Percentiles rank a stretch among this genome's conserved stretches.
Conservation (phyloP, 306 rosid species). For the Ammopiptanthus mongolicus region DNA sequence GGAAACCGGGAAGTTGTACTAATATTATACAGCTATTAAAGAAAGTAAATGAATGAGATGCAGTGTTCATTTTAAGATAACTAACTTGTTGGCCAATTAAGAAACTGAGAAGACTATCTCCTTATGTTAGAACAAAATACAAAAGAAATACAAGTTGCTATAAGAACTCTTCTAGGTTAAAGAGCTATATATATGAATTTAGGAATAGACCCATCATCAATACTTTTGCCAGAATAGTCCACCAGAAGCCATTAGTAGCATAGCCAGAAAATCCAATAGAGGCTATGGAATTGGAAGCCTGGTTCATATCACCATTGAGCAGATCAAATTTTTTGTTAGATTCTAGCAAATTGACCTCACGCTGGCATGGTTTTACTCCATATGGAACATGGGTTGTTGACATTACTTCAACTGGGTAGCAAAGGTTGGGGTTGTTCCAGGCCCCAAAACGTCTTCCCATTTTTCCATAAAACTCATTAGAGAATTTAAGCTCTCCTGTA, state of each 20-base stretch:
- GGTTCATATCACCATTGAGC: conserved; percentile 17
- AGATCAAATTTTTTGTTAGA: conserved; percentile 26
- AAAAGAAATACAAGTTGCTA: conserved; percentile 25
- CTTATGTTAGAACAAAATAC: conserved; percentile 16
- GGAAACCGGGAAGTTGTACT: neutral
- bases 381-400: conserved; percentile 43
- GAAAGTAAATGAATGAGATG: neutral
- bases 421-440: conserved; percentile 76
- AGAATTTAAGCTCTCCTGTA: conserved; percentile 62
- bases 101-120: conserved; percentile 15
- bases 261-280: conserved; percentile 45
- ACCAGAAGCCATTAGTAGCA: conserved; percentile 40
- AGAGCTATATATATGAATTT: conserved; percentile 15
- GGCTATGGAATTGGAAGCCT: conserved; percentile 23
- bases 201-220: conserved; percentile 29
- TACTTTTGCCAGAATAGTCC: conserved; percentile 28
- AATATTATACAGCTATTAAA: neutral
- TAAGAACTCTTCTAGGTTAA: conserved; percentile 7
- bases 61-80: neutral
- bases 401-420: conserved; percentile 44
- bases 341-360: conserved; percentile 39
- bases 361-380: conserved; percentile 78
- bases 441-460: conserved; percentile 88
- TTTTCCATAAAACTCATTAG: conserved; percentile 53
- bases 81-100: conserved; percentile 16